A percentile compares a stretch with the other conserved stretches of the same genome.
Conservation (phyloP, 768 basidiomycete species). For the Phanerochaete sordida region DNA sequence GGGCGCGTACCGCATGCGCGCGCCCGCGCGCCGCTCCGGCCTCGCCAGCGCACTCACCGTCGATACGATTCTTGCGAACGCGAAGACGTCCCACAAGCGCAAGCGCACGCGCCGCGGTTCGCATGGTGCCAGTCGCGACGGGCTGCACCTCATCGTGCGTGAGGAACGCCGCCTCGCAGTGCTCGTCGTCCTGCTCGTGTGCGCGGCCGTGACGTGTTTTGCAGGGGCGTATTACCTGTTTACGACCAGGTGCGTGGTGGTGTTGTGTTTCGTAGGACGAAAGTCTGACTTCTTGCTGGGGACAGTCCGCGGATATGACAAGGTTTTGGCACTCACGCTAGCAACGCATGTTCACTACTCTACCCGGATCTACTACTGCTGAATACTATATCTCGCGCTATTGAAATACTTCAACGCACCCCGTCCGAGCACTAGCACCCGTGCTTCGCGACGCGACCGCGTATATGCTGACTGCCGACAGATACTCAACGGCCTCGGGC, state of each 20-base stretch:
- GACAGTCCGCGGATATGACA: too few relatives aligned
- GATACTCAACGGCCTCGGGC: slow-evolving; percentile 32
- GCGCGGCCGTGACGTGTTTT: slow-evolving; percentile 15
- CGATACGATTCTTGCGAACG: neutral
- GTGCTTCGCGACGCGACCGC: neutral
- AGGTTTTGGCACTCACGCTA: too few relatives aligned
- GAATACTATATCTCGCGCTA: too few relatives aligned
- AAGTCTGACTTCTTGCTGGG: too few relatives aligned
- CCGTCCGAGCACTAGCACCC: too few relatives aligned
- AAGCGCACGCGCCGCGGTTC: neutral
- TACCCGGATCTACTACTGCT: too few relatives aligned
- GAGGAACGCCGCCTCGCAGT: slow-evolving; percentile 16
- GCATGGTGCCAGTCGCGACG: neutral
- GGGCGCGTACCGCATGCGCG: slow-evolving; percentile 63
- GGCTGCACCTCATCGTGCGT: neutral
- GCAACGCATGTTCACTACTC: too few relatives aligned
- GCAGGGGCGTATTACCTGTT: slow-evolving; percentile 18
- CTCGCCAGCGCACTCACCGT: neutral
- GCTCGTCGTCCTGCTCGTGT: slow-evolving; percentile 15
- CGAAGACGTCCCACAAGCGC: neutral
- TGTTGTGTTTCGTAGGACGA: too few relatives aligned
- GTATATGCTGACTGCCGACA: neutral
- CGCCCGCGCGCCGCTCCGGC: slow-evolving; percentile 23
- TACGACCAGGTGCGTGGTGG: slow-evolving; percentile 7
- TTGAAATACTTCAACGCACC: too few relatives aligned